Evolutionary conservation across 2,329 filamentous ascomycete genomes (phyloP).

Genomic region (Talaromyces sp.): DNA sequence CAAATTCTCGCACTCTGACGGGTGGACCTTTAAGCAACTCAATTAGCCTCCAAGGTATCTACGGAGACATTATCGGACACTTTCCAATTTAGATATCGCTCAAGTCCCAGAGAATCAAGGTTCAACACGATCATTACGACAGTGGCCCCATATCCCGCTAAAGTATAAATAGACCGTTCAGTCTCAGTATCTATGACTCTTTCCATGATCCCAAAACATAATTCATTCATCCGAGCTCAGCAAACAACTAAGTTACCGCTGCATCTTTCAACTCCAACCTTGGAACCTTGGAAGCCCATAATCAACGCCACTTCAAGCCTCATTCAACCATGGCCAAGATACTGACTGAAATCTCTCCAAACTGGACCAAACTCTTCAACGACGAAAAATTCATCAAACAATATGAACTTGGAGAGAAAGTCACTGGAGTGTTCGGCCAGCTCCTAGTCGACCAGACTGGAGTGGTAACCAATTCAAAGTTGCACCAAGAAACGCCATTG

Average conservation of each 20-base stretch:
- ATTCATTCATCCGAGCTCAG: no score
- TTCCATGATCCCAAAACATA: no score
- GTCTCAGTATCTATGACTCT: no score
- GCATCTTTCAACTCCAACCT: not conserved
- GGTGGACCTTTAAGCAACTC: no score
- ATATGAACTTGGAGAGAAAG: conserved; percentile 34
- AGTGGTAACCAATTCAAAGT: conserved; percentile 18
- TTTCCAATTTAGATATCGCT: conserved; percentile 7
- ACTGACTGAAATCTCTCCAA: not conserved
- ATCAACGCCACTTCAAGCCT: not conserved
- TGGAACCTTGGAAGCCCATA: not conserved
- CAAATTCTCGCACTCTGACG: no score
- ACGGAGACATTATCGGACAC: conserved; percentile 28
- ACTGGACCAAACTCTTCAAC: conserved; percentile 15
- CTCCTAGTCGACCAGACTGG: conserved; percentile 34
- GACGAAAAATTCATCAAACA: conserved; percentile 24
- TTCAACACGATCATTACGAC: not conserved
- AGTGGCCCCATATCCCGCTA: not conserved
- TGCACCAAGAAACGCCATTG: conserved; percentile 23
- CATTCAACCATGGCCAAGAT: conserved; percentile 4
- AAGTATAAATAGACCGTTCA: not conserved
- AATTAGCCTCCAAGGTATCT: not conserved
- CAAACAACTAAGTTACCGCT: no score
- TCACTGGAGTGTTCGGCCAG: conserved; percentile 35
- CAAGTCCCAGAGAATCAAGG: not conserved